Evolutionary conservation across 2,329 filamentous ascomycete genomes (phyloP).

Genomic region (Venturia pyrina): DNA sequence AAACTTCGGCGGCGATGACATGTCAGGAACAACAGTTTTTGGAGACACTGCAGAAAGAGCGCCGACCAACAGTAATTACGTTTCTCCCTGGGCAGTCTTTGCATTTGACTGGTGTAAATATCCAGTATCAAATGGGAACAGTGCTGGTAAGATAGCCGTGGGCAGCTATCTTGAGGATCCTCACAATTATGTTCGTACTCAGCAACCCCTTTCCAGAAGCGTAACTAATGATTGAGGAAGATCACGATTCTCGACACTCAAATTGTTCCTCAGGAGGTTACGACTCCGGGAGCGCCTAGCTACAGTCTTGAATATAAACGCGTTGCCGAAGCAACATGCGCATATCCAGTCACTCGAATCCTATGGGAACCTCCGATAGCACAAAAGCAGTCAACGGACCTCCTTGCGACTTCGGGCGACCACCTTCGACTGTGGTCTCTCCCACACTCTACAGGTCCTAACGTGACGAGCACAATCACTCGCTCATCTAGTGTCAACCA

Average conservation of each 20-base stretch:
- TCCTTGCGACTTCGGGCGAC: conserved; percentile 89
- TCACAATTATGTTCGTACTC: conserved; percentile 75
- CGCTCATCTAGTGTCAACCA: conserved; percentile 52
- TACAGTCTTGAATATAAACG: conserved; percentile 83
- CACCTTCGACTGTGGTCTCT: conserved; percentile 91
- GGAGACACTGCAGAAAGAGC: conserved; percentile 52
- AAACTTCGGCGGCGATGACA: conserved; percentile 60
- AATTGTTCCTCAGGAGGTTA: conserved; percentile 57
- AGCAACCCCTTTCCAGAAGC: not conserved
- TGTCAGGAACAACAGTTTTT: conserved; percentile 46
- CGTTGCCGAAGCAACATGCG: conserved; percentile 92
- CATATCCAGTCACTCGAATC: conserved; percentile 90
- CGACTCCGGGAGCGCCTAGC: conserved; percentile 58
- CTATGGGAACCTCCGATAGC: conserved; percentile 93
- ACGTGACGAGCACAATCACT: conserved; percentile 57
- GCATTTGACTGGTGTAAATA: conserved; percentile 99
- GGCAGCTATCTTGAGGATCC: conserved; percentile 97
- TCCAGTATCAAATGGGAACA: conserved; percentile 58
- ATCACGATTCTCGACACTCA: conserved; percentile 96
- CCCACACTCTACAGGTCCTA: conserved; percentile 42
- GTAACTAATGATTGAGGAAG: conserved; percentile 33
- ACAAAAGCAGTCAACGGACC: conserved; percentile 88
- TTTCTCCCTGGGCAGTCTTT: conserved; percentile 91
- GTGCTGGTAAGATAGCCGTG: conserved; percentile 79
- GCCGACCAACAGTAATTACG: conserved; percentile 76